Evolutionary conservation across 495 filamentous ascomycete species (phyloP), one percentile per base, ranked within the genome.

Genomic region (Podospora appendiculata): DNA sequence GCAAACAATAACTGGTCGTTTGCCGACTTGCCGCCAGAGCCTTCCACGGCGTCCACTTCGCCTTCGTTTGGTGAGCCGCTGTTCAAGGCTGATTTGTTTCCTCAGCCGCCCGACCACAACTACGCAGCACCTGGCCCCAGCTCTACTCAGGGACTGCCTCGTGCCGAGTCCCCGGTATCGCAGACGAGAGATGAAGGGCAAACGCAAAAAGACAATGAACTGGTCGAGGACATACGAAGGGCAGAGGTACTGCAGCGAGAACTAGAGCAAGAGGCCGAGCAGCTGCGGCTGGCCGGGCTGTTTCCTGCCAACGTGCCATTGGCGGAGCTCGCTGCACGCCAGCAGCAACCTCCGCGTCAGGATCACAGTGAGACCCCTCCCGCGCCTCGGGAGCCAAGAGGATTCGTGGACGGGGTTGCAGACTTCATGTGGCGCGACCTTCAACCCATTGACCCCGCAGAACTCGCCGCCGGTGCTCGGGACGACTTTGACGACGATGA

Each of bases 1-100:
- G 74, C 66, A 1, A 74, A 74, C 51, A 76, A 79, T 58, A 78
- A 61, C 47, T 80, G 76, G 76, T 72, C 68, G 0, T 77, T 75
- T 45, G 58, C 58, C 2, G 51, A 65, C 19, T 40, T 70, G 2
- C 59, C 65, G 2, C 45, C 25, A 9, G 51, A 59, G 32, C 47
- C 25, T 6, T 32, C 38, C 8, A 40, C 43, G 19, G 16, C 32
- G 19, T 25, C 56, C 16, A 36, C 33, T 4, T n/a, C 38, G 4
- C 19, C 41, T 16, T 32, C 41, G 10, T 17, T 32, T 9, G 48
- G 3, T 8, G 38, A 42, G 19, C 25, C 39, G 4, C 40, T 14
- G 25, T 9, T 47, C 8, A 14, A 16, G 17, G 45, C 2, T 16
- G 9, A 44, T 9, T 16, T 19, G 32, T 47, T 32, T 2, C 45